Percentiles rank a stretch among this genome's conserved stretches.
phyloP scores from a whole-genome alignment of 2,329 filamentous ascomycete species.

The Arthrobotrys sphaeroides region DNA sequence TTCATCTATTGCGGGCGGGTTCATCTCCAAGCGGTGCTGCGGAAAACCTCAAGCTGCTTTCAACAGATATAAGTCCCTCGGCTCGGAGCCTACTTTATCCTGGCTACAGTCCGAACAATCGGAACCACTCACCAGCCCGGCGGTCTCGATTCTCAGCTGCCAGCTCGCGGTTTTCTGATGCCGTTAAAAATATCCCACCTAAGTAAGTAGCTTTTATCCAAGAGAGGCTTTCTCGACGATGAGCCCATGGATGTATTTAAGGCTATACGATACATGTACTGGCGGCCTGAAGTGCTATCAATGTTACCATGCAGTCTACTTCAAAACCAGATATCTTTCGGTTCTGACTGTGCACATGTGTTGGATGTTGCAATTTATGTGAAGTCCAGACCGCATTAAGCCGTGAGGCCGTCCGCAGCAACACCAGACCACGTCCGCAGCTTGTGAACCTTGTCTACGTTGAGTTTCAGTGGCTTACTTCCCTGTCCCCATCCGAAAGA shows the following conservation, averaged over 20 bases:
- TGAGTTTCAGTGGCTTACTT: background rate
- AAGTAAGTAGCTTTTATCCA: no score
- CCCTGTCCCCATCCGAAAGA: background rate
- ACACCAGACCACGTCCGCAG: no score
- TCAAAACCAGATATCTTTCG: no score
- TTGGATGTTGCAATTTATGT: background rate
- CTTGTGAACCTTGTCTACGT: background rate
- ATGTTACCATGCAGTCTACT: no score
- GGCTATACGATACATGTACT: no score
- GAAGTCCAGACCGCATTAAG: background rate
- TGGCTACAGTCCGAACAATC: background rate
- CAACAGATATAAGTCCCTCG: constrained; percentile 25
- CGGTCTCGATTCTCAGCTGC: constrained; percentile 14
- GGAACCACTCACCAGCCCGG: background rate
- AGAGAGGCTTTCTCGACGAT: no score
- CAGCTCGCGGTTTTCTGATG: constrained; percentile 11
- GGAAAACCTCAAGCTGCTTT: constrained; percentile 19
- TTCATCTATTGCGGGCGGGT: background rate
- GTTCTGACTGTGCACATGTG: no score
- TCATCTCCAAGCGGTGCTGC: background rate
- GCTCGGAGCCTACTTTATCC: background rate
- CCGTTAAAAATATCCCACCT: background rate
- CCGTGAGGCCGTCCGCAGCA: background rate
- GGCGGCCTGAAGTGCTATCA: no score
- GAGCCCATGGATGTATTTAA: no score